Evolutionary conservation across 2,329 filamentous ascomycete genomes (phyloP).

Genomic region (Hypoxylon sp.): DNA sequence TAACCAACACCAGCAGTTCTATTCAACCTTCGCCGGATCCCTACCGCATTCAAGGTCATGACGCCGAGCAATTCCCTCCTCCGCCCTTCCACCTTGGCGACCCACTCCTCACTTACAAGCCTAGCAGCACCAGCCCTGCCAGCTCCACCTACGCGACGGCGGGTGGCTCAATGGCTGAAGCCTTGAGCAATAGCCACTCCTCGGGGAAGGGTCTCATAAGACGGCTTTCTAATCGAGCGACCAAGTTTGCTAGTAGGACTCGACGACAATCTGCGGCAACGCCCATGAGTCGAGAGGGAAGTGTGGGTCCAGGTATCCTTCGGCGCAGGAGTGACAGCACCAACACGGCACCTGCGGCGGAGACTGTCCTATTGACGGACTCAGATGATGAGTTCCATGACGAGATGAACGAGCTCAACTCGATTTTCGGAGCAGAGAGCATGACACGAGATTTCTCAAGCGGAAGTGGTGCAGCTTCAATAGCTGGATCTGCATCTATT

Average conservation of each 20-base stretch:
- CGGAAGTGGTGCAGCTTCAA: constrained; percentile 64
- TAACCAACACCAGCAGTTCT: constrained; percentile 72
- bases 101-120: constrained; percentile 73
- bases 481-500: constrained; percentile 59
- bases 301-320: constrained; percentile 89
- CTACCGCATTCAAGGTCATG: constrained; percentile 68
- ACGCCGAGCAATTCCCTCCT: constrained; percentile 66
- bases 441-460: constrained; percentile 64
- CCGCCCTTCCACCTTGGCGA: constrained; percentile 80
- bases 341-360: constrained; percentile 73
- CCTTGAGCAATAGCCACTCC: constrained; percentile 50
- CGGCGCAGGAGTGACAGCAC: constrained; percentile 92
- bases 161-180: constrained; percentile 67
- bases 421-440: constrained; percentile 61
- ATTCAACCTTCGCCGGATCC: constrained; percentile 78
- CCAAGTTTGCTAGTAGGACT: constrained; percentile 73
- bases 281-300: constrained; percentile 85
- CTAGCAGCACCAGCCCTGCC: constrained; percentile 75
- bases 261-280: constrained; percentile 84
- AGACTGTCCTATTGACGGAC: constrained; percentile 62
- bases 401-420: constrained; percentile 64
- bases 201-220: constrained; percentile 77
- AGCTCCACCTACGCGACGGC: constrained; percentile 72
- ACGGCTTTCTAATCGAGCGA: constrained; percentile 85
- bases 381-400: constrained; percentile 72